A percentile compares a stretch with the other conserved stretches of the same genome.
Conservation (phyloP, 352 stramenopile species). For the Globisporangium perplexum region DNA sequence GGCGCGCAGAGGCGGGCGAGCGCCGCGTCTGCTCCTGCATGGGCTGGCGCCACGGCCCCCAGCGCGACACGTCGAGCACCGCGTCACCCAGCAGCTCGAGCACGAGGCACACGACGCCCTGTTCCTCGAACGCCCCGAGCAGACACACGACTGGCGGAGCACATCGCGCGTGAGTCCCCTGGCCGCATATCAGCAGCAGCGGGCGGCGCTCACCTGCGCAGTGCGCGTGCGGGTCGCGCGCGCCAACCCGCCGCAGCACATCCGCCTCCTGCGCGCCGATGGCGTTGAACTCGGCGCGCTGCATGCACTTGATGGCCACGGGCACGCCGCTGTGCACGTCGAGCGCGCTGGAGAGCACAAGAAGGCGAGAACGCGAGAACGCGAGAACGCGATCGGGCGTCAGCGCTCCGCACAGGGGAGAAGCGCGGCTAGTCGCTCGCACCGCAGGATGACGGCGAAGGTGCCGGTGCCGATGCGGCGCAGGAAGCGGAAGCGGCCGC, state of each 20-base stretch:
- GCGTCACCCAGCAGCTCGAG: constrained; percentile 55
- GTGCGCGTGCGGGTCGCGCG: constrained; percentile 21
- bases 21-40: constrained; percentile 39
- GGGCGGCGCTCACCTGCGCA: constrained; percentile 29
- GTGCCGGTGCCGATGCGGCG: constrained; percentile 62
- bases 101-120: constrained; percentile 54
- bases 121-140: constrained; percentile 50
- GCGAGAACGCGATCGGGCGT: not conserved
- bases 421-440: too few species aligned
- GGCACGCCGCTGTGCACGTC: constrained; percentile 31
- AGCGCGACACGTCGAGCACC: constrained; percentile 93
- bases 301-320: constrained; percentile 72
- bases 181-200: not conserved
- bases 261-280: constrained; percentile 54
- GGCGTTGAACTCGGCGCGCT: constrained; percentile 34
- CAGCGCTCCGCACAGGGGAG: too few species aligned
- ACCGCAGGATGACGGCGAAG: constrained; percentile 67
- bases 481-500: constrained; percentile 69
- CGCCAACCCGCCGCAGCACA: constrained; percentile 34
- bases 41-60: constrained; percentile 91
- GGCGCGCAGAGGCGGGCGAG: constrained; percentile 30
- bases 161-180: not conserved
- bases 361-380: not conserved
- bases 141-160: constrained; percentile 38
- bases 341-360: constrained; percentile 25